Percentiles rank a stretch among this genome's conserved stretches.
phyloP scores from a whole-genome alignment of 768 basidiomycete genomes.

The Boletus patriciae region DNA sequence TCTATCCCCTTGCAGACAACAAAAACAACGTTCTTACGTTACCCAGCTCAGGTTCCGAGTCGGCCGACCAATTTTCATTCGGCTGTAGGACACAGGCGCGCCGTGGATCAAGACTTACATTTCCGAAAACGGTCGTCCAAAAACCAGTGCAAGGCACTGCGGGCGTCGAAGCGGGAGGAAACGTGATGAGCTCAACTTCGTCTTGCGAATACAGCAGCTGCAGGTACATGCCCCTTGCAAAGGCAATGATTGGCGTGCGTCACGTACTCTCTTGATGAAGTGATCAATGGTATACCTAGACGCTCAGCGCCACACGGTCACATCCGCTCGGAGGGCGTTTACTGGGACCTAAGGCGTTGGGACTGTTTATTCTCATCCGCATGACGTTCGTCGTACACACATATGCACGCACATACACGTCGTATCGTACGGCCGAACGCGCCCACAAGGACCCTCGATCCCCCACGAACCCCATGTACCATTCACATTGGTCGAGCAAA shows the following conservation, averaged over 20 bases:
- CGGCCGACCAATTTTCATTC: neutral
- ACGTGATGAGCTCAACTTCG: neutral
- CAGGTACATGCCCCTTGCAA: conserved; percentile 7
- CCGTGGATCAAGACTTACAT: neutral
- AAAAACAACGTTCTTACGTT: conserved; percentile 5
- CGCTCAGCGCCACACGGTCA: neutral
- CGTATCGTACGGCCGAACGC: neutral
- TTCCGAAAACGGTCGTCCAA: conserved; percentile 1
- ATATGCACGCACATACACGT: no score
- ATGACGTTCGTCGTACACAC: neutral
- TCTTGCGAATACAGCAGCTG: neutral
- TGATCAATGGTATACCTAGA: conserved; percentile 1
- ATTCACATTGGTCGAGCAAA: neutral
- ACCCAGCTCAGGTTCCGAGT: neutral
- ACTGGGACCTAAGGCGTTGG: neutral
- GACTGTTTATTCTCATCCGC: neutral
- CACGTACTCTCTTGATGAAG: conserved; percentile 9
- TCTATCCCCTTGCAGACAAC: neutral
- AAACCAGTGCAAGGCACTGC: conserved; percentile 1
- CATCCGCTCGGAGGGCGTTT: neutral
- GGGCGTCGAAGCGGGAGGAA: neutral
- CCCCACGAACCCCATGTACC: neutral
- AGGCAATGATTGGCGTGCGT: conserved; percentile 19
- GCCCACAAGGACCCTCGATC: no score
- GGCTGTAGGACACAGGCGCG: neutral